Evolutionary conservation across 148 eudicot genomes (phyloP).

Genomic region (Camellia japonica): DNA sequence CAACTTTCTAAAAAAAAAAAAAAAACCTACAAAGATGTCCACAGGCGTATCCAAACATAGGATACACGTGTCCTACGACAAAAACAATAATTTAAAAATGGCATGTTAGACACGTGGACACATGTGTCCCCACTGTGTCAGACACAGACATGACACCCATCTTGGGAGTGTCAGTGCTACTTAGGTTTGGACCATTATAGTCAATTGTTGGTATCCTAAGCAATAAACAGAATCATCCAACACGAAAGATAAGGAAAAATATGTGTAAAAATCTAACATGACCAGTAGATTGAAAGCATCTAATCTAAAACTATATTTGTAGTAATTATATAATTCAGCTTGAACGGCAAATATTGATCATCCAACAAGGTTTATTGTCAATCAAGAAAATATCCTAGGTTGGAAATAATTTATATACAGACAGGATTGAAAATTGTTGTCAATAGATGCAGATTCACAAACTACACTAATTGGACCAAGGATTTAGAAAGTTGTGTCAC

Average conservation of each 20-base stretch:
- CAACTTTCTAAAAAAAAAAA: too few relatives aligned
- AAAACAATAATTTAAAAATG: too few relatives aligned
- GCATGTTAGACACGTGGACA: too few relatives aligned
- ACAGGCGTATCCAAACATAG: too few relatives aligned
- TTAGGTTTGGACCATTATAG: not conserved
- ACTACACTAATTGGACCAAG: not conserved
- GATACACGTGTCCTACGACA: too few relatives aligned
- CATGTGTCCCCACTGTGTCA: too few relatives aligned
- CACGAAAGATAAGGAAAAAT: not conserved
- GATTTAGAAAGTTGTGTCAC: not conserved
- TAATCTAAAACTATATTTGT: not conserved
- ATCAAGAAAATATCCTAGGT: not conserved
- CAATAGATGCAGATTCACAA: slow-evolving; percentile 4
- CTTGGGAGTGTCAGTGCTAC: too few relatives aligned
- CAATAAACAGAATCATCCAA: not conserved
- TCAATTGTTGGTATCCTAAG: not conserved
- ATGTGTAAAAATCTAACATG: not conserved
- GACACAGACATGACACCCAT: too few relatives aligned
- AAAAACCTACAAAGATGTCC: too few relatives aligned
- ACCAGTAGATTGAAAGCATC: not conserved
- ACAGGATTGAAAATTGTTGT: not conserved
- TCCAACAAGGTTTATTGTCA: slow-evolving; percentile 1
- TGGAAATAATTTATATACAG: not conserved
- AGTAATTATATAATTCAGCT: not conserved
- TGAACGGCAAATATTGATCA: not conserved